A percentile compares a stretch with the other conserved stretches of the same genome.
Evolutionary conservation across 2,329 filamentous ascomycete genomes (phyloP).

Genomic region (Fusarium sp.): DNA sequence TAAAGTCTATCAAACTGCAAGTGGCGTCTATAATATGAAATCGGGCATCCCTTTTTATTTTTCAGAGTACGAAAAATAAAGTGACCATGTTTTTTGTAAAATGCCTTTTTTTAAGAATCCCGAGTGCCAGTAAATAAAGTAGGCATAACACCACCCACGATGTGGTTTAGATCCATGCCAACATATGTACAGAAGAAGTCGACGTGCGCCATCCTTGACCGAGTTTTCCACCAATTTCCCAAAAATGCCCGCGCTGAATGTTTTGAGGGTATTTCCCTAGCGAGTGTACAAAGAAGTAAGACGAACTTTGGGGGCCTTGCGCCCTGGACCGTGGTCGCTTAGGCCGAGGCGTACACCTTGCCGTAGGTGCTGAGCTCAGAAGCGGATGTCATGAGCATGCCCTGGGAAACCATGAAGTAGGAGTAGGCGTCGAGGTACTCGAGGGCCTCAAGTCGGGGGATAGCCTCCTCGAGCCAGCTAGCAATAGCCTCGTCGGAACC

Average conservation of each 20-base stretch:
- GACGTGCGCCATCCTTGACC: slow-evolving; percentile 39
- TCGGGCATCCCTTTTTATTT: slow-evolving; percentile 30
- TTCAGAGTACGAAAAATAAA: not conserved
- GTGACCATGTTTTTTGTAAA: slow-evolving; percentile 19
- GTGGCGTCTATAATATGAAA: slow-evolving; percentile 6
- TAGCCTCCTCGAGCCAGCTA: slow-evolving; percentile 59
- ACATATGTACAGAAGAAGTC: slow-evolving; percentile 47
- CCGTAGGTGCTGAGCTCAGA: slow-evolving; percentile 57
- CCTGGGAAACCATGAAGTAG: slow-evolving; percentile 62
- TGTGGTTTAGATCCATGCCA: slow-evolving; percentile 24
- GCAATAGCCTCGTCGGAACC: slow-evolving; percentile 52
- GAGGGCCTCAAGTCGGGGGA: slow-evolving; percentile 58
- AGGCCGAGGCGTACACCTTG: slow-evolving; percentile 57
- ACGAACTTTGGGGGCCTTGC: slow-evolving; percentile 18
- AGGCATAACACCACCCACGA: slow-evolving; percentile 17
- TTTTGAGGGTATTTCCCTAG: slow-evolving; percentile 46
- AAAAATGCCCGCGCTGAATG: slow-evolving; percentile 36
- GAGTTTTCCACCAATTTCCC: slow-evolving; percentile 35
- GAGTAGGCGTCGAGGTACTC: slow-evolving; percentile 63
- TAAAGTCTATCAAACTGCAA: slow-evolving; percentile 30
- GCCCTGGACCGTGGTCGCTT: slow-evolving; percentile 24
- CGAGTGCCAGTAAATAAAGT: slow-evolving; percentile 17
- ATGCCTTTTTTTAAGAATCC: slow-evolving; percentile 17
- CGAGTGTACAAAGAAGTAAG: slow-evolving; percentile 52
- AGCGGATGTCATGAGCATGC: slow-evolving; percentile 52